Evolutionary conservation across 176 grass and related monocot species (phyloP).

Genomic region (Aegilops sharonensis): DNA sequence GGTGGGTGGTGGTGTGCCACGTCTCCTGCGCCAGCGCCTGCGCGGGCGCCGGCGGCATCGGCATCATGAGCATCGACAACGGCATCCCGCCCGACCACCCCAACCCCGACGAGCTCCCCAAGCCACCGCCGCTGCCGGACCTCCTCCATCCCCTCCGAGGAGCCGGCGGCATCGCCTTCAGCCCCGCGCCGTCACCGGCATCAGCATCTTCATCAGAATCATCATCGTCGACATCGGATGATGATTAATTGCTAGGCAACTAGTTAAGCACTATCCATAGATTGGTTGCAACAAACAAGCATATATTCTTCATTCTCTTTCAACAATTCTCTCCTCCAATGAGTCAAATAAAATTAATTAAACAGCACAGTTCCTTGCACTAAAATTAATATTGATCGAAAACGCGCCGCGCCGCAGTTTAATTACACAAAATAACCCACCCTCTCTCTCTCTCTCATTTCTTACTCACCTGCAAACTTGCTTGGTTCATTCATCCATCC

Average conservation of each 20-base stretch:
- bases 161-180: not conserved
- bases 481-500: no score
- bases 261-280: no score
- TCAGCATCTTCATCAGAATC: not conserved
- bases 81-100: not conserved
- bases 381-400: not conserved
- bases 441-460: no score
- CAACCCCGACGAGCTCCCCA: not conserved
- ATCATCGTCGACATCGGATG: no score
- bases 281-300: not conserved
- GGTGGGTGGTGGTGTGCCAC: slow-evolving; percentile 20
- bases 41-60: slow-evolving; percentile 6
- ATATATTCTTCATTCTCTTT: not conserved
- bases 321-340: not conserved
- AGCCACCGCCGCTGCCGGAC: not conserved
- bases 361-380: not conserved
- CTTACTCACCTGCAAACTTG: no score
- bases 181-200: not conserved
- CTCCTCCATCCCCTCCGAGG: not conserved
- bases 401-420: not conserved
- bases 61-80: not conserved
- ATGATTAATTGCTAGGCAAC: not conserved
- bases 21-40: slow-evolving; percentile 42
- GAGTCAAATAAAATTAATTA: not conserved
- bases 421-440: not conserved